These are phyloP conservation scores for Sphaerobolus stellatus DNA, from an alignment of 1,284 basidiomycete species.

Conservation along the genomic window DNA sequence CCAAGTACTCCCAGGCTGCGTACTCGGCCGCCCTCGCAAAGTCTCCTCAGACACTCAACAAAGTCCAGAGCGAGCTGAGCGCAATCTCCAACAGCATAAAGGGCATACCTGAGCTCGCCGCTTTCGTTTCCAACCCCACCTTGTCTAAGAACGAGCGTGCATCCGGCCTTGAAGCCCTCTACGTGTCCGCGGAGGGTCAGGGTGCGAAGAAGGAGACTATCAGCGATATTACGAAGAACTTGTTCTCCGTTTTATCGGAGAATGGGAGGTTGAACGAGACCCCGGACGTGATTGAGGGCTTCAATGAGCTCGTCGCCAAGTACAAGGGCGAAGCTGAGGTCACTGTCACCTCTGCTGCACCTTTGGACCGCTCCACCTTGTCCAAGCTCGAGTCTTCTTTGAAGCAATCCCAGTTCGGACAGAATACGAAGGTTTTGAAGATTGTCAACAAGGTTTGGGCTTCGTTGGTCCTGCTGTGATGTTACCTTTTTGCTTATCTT, in stretches of 20 bases:
- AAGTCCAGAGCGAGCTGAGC: conserved; percentile 82
- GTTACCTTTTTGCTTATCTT: conserved; percentile 15
- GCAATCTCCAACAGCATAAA: conserved; percentile 67
- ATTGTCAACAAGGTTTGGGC: conserved; percentile 78
- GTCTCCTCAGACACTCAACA: conserved; percentile 74
- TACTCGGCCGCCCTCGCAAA: conserved; percentile 90
- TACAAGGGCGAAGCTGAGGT: conserved; percentile 95
- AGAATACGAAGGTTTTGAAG: conserved; percentile 83
- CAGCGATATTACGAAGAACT: conserved; percentile 89
- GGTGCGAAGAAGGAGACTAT: conserved; percentile 68
- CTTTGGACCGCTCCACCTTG: conserved; percentile 73
- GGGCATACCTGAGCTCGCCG: conserved; percentile 58
- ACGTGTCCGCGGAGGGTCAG: conserved; percentile 54
- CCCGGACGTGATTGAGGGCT: conserved; percentile 86
- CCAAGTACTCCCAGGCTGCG: conserved; percentile 94
- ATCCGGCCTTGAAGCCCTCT: conserved; percentile 68
- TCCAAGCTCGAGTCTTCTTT: conserved; percentile 78
- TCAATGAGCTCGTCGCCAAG: conserved; percentile 85
- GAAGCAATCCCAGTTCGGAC: conserved; percentile 81
- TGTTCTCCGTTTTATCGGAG: conserved; percentile 88
- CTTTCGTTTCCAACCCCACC: conserved; percentile 87
- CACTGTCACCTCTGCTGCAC: conserved; percentile 83
- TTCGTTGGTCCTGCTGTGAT: background rate
- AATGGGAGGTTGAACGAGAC: conserved; percentile 90
- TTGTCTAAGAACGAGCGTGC: conserved; percentile 78